Conservation (phyloP, 1,284 basidiomycete genomes). For the Pseudozyma flocculosa region DNA sequence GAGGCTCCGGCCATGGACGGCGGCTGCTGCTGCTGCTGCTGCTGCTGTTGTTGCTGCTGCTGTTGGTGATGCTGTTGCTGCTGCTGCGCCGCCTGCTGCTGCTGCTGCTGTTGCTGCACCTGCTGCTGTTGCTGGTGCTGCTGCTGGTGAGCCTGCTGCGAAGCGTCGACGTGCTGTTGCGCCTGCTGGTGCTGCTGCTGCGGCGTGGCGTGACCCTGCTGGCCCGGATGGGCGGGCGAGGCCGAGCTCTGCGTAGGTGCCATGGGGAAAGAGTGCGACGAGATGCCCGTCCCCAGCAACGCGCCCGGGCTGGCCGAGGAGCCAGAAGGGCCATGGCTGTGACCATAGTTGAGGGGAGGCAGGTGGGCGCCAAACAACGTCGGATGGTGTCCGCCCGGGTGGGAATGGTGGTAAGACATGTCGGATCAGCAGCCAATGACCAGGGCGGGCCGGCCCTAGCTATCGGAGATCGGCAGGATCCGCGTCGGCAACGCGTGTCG, state of each 20-base stretch:
- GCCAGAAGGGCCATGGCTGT: slow-evolving; percentile 10
- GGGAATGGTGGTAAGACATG: slow-evolving; percentile 37
- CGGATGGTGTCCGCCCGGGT: slow-evolving; percentile 18
- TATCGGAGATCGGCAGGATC: too few species aligned
- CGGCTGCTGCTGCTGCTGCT: slow-evolving; percentile 5
- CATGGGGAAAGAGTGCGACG: slow-evolving; percentile 32
- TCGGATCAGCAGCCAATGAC: too few species aligned
- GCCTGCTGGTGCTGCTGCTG: slow-evolving; percentile 9
- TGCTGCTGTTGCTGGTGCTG: slow-evolving; percentile 6
- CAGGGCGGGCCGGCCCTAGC: too few species aligned
- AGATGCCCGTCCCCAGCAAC: slow-evolving; percentile 18
- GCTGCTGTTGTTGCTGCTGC: slow-evolving; percentile 10
- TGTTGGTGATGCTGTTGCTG: background rate
- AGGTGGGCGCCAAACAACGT: slow-evolving; percentile 15
- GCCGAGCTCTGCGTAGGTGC: slow-evolving; percentile 23
- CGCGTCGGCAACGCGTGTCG: too few species aligned
- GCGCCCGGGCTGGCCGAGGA: slow-evolving; percentile 14
- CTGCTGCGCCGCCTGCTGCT: slow-evolving; percentile 1
- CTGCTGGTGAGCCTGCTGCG: background rate
- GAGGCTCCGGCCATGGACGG: background rate
- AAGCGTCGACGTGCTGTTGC: too few species aligned
- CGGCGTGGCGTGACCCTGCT: background rate
- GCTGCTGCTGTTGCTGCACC: slow-evolving; percentile 11
- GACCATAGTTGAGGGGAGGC: slow-evolving; percentile 20
- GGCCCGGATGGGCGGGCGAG: slow-evolving; percentile 5